Percentiles rank a stretch among this genome's conserved stretches.
phyloP scores from a whole-genome alignment of 257 asterid genomes.

The Rubia yunnanensis region DNA sequence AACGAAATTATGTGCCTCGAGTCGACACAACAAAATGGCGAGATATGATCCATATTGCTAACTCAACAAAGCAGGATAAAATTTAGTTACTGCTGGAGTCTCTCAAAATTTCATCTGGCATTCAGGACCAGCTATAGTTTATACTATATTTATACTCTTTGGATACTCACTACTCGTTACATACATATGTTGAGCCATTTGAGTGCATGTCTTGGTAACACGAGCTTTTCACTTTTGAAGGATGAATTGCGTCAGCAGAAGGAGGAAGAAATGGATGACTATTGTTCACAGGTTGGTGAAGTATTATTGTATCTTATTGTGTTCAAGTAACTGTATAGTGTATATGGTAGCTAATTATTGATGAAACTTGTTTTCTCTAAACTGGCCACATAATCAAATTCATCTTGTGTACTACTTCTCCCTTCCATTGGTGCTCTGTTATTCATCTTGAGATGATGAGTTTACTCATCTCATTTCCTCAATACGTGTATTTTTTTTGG shows the following conservation, averaged over 20 bases:
- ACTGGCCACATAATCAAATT: background rate
- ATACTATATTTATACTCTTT: background rate
- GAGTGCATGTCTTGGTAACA: background rate
- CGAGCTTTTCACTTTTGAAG: slow-evolving; percentile 28
- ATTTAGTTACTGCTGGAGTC: background rate
- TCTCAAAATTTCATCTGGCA: background rate
- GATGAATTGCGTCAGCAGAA: slow-evolving; percentile 84
- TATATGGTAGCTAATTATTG: background rate
- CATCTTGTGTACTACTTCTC: background rate
- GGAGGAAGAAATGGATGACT: slow-evolving; percentile 98
- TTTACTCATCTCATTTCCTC: background rate
- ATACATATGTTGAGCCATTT: background rate
- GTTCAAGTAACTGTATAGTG: background rate
- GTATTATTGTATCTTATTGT: slow-evolving; percentile 6
- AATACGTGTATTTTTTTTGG: background rate
- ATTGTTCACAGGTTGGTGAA: slow-evolving; percentile 82
- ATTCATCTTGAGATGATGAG: background rate
- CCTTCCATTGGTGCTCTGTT: background rate
- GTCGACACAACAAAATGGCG: too few species aligned
- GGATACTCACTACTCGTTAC: background rate
- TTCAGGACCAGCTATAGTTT: background rate
- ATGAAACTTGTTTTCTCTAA: background rate
- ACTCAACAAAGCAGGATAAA: too few species aligned
- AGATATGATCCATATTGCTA: too few species aligned
- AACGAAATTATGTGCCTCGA: background rate